Conservation (phyloP, 805 yeast species). For the Kazachstania psychrophila region DNA sequence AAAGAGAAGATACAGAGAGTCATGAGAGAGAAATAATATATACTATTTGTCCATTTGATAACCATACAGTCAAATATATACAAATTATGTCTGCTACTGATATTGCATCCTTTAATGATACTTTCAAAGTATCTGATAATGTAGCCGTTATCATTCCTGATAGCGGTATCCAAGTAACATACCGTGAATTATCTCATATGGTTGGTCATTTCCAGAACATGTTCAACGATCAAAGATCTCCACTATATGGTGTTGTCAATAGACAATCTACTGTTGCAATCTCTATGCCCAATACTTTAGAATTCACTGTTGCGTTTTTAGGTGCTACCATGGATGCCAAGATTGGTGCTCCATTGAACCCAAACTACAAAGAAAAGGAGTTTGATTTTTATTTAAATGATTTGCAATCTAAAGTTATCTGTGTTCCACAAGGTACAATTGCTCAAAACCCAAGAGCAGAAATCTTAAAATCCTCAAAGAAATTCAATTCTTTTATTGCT, state of each 20-base stretch:
- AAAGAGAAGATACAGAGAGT: no score
- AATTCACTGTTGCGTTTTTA: conserved; percentile 46
- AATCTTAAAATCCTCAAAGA: conserved; percentile 42
- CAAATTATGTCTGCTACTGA: conserved; percentile 3
- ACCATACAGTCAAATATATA: no score
- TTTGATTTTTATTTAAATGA: conserved; percentile 58
- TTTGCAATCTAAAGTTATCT: conserved; percentile 45
- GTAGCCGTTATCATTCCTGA: conserved; percentile 41
- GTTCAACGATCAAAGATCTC: conserved; percentile 35
- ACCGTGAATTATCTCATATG: conserved; percentile 35
- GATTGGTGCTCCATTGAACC: conserved; percentile 62
- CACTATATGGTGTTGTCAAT: conserved; percentile 29
- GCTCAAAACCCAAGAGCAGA: conserved; percentile 28
- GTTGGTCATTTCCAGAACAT: conserved; percentile 43
- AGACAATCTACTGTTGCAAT: conserved; percentile 46
- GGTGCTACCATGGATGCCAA: conserved; percentile 47
- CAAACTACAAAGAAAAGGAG: conserved; percentile 51
- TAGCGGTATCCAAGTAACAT: conserved; percentile 36
- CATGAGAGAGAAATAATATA: no score
- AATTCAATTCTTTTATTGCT: conserved; percentile 39
- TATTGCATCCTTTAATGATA: conserved; percentile 33
- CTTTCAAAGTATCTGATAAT: conserved; percentile 31
- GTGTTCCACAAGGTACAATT: conserved; percentile 47
- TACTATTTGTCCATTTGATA: no score
- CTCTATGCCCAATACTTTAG: conserved; percentile 52